Evolutionary conservation across 1,284 basidiomycete species (phyloP).

Genomic region (Sporisorium iseilematis-ciliati): DNA sequence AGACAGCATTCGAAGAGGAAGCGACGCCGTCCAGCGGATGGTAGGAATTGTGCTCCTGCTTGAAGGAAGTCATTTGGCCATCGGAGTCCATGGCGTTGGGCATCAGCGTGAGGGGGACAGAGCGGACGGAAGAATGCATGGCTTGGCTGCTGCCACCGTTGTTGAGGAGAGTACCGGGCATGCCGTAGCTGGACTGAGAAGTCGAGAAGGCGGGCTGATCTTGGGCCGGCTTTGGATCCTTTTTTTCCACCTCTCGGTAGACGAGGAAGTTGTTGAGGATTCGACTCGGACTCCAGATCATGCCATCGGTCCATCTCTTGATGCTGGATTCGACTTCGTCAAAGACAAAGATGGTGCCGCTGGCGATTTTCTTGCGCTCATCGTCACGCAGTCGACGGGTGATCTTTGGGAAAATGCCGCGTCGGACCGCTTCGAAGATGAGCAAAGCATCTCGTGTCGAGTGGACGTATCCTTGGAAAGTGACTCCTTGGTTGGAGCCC

Average conservation of each 20-base stretch:
- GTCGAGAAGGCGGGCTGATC: constrained; percentile 40
- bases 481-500: constrained; percentile 26
- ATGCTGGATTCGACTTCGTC: constrained; percentile 97
- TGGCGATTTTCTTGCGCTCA: constrained; percentile 88
- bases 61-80: constrained; percentile 24
- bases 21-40: constrained; percentile 15
- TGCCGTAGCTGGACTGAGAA: constrained; percentile 22
- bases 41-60: constrained; percentile 23
- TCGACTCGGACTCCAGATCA: constrained; percentile 89
- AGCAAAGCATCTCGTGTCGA: constrained; percentile 94
- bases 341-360: constrained; percentile 95
- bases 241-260: constrained; percentile 65
- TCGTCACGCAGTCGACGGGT: constrained; percentile 92
- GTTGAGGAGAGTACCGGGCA: constrained; percentile 19
- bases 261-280: constrained; percentile 92
- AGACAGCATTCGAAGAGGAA: constrained; percentile 27
- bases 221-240: constrained; percentile 38
- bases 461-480: constrained; percentile 72
- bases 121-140: constrained; percentile 24
- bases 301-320: constrained; percentile 98
- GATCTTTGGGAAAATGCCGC: constrained; percentile 89
- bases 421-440: constrained; percentile 91
- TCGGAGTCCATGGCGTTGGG: constrained; percentile 30
- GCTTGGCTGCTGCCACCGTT: constrained; percentile 2
- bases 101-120: constrained; percentile 38